These are phyloP conservation scores for Raffaelea deltoideospora DNA, from an alignment of 2,329 filamentous ascomycete genomes.

Conservation along the genomic window DNA sequence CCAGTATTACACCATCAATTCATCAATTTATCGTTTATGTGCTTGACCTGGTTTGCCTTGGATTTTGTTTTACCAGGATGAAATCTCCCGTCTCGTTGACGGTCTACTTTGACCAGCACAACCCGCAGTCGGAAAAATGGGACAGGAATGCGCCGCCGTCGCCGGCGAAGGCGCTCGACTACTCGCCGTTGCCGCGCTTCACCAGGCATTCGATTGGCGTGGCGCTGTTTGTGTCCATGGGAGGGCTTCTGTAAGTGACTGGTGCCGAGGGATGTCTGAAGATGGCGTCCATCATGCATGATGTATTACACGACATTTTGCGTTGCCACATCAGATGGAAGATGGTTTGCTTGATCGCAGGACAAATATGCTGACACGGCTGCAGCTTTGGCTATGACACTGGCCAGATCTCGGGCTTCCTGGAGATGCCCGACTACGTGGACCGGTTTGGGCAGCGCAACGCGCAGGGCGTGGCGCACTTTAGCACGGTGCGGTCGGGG, in stretches of 20 bases:
- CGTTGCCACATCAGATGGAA: not conserved
- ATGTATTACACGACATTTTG: no score
- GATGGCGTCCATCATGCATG: not conserved
- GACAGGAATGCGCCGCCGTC: slow-evolving; percentile 3
- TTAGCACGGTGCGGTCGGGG: slow-evolving; percentile 27
- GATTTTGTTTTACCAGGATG: no score
- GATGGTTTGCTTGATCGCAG: no score
- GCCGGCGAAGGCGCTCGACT: slow-evolving; percentile 3
- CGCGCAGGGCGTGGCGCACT: slow-evolving; percentile 22
- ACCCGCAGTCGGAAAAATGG: slow-evolving; percentile 2
- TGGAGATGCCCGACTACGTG: slow-evolving; percentile 36
- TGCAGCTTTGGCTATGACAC: slow-evolving; percentile 40
- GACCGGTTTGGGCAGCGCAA: slow-evolving; percentile 36
- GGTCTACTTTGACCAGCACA: slow-evolving; percentile 7
- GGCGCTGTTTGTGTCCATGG: slow-evolving; percentile 9
- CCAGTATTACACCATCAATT: not conserved
- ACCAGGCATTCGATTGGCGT: slow-evolving; percentile 4
- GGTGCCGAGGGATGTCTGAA: no score
- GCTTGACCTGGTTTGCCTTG: no score
- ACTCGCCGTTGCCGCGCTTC: slow-evolving; percentile 6
- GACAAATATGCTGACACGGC: no score
- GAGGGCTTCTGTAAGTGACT: slow-evolving; percentile 5
- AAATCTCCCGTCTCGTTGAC: not conserved
- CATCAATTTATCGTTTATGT: not conserved
- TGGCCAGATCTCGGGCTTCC: slow-evolving; percentile 39